Base-by-base conservation (phyloP, 2,329 filamentous ascomycete species). In the Penicillium sp. region DNA sequence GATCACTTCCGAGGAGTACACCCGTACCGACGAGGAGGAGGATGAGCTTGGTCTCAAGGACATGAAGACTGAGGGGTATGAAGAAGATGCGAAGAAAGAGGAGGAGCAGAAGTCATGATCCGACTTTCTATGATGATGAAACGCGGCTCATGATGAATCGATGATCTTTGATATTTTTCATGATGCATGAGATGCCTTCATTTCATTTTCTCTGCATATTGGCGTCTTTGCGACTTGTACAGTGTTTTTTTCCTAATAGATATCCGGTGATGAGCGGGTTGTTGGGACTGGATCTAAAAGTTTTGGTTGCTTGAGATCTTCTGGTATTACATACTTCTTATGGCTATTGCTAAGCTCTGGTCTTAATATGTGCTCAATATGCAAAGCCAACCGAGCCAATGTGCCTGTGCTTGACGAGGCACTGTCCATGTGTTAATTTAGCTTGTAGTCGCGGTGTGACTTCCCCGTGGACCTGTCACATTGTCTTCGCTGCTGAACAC, bases 41-140 rank as follows among this genome's bases (percentile, higher is more conserved):
- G 92, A 98, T 56, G 86, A 95, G 42, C 70, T 98, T 8, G 92
- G 92, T 0, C 68, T 98, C 48, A 80, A 72, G 42, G 92, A 98
- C 59, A 98, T 98, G 81, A 92, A 90, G 74, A 80, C 81, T 0
- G 89, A 96, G 62, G 81, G 80, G 0, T 96, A 98, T 57, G 83
- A 83, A 62, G 71, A 79, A 36, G 75, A 79, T 45, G 49, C 37
- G 6, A 42, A 54, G 30, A 45, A 52, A 16, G 39, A 45, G 14
- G 52, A 48, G 23, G 51, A 60, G 39, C 45, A 59, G 44, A 47
- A 56, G 48, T 53, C 52, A 46, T 58, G 42, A 59, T 47, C 13
- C 33, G 20, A 42, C 23, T 29, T 27, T 10, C 32, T 32, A n/a
- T n/a, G 10, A 38, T 41, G 41, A 52, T 41, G 44, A n/a, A 11